A percentile compares a stretch with the other conserved stretches of the same genome.
phyloP scores from a whole-genome alignment of 345 rosid species.

The Pistacia integerrima region DNA sequence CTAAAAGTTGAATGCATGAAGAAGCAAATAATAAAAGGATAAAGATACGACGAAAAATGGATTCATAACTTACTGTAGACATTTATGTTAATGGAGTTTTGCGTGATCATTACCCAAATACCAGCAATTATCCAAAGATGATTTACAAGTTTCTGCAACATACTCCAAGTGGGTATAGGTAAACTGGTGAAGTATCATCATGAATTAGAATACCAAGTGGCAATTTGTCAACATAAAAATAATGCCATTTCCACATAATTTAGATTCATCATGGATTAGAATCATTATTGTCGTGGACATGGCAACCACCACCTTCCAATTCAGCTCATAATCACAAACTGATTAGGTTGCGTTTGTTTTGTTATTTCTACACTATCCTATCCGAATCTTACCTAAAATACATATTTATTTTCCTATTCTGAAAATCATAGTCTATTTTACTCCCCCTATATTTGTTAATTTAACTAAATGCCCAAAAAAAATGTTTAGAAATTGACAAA shows the following conservation, averaged over 20 bases:
- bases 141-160: background rate
- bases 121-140: background rate
- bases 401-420: too few species aligned
- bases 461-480: too few species aligned
- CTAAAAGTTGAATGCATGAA: background rate
- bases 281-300: background rate
- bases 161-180: constrained; percentile 9
- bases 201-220: background rate
- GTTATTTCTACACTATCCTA: too few species aligned
- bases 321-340: background rate
- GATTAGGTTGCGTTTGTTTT: background rate
- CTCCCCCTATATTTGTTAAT: too few species aligned
- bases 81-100: background rate
- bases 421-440: too few species aligned
- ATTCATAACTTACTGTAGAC: background rate
- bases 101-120: background rate
- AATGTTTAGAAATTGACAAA: too few species aligned
- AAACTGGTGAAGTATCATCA: background rate
- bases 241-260: background rate
- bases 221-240: background rate
- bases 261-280: background rate
- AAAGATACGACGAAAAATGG: too few species aligned
- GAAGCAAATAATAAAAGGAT: background rate
- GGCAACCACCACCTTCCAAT: background rate
- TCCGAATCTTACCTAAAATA: too few species aligned